Evolutionary conservation across 768 basidiomycete species (phyloP).

Genomic region (Termitomyces sp.): DNA sequence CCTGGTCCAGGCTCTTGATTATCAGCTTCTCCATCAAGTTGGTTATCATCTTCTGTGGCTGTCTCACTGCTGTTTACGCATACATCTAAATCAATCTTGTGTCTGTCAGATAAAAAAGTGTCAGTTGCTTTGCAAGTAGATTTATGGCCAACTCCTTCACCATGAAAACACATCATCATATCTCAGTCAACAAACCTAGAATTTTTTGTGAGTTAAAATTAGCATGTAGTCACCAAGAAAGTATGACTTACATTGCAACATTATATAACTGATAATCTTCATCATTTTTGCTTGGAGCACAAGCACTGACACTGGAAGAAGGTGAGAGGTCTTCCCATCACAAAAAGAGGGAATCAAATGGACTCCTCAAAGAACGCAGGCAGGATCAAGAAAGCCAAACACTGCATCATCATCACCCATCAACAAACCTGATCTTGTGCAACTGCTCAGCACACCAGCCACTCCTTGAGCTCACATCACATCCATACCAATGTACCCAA

Average conservation of each 20-base stretch:
- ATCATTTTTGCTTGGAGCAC: background rate
- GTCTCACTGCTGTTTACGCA: too few species aligned
- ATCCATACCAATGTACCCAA: slow-evolving; percentile 36
- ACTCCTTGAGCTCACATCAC: slow-evolving; percentile 18
- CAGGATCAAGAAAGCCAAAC: slow-evolving; percentile 44
- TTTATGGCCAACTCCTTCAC: background rate
- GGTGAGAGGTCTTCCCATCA: background rate
- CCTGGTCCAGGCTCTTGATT: too few species aligned
- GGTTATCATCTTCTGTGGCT: too few species aligned
- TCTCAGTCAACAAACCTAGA: too few species aligned
- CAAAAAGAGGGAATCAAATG: slow-evolving; percentile 11
- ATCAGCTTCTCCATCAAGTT: too few species aligned
- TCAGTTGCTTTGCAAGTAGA: background rate
- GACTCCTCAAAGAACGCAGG: slow-evolving; percentile 27
- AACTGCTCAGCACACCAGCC: slow-evolving; percentile 26
- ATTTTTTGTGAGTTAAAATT: background rate
- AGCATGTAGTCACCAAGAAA: background rate
- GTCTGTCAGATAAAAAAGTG: background rate
- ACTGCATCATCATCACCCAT: slow-evolving; percentile 18
- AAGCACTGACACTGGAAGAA: background rate
- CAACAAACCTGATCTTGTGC: slow-evolving; percentile 36
- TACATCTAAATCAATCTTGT: too few species aligned
- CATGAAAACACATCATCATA: background rate
- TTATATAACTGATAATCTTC: background rate
- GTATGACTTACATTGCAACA: background rate